Evolutionary conservation across 2,329 filamentous ascomycete species (phyloP).

Genomic region (Xylariales sp.): DNA sequence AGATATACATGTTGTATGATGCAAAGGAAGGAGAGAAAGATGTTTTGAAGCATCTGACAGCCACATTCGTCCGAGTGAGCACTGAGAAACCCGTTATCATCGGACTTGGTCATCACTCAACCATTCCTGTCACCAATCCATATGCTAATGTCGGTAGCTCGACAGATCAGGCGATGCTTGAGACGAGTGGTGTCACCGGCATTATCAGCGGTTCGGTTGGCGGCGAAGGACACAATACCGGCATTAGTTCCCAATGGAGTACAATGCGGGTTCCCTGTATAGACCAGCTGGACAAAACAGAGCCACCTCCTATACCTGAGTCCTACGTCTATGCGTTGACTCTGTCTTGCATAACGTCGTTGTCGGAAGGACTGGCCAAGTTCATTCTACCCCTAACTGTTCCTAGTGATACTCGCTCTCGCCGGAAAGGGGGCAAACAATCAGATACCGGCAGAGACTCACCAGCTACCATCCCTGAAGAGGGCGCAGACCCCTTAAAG

Average conservation of each 20-base stretch:
- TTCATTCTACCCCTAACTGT: conserved; percentile 90
- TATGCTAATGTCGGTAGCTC: conserved; percentile 51
- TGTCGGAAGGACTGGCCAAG: conserved; percentile 89
- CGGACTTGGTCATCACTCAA: conserved; percentile 83
- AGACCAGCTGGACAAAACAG: conserved; percentile 89
- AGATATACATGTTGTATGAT: conserved; percentile 79
- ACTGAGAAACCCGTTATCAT: conserved; percentile 88
- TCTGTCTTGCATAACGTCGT: conserved; percentile 79
- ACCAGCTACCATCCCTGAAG: conserved; percentile 32
- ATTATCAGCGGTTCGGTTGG: conserved; percentile 73
- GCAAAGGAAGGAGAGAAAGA: conserved; percentile 64
- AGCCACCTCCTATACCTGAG: conserved; percentile 77
- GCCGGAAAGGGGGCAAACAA: conserved; percentile 44
- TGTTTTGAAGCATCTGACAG: conserved; percentile 76
- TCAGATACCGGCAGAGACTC: conserved; percentile 39
- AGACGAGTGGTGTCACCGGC: conserved; percentile 81
- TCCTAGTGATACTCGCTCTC: conserved; percentile 58
- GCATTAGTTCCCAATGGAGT: conserved; percentile 91
- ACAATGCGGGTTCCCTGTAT: conserved; percentile 81
- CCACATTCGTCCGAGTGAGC: conserved; percentile 85
- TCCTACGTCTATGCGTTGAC: conserved; percentile 92
- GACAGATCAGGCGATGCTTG: conserved; percentile 80
- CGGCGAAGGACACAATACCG: conserved; percentile 62
- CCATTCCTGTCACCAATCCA: conserved; percentile 63
- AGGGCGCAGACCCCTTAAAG: conserved; percentile 25